Percentiles rank a stretch among this genome's conserved stretches.
phyloP scores from a whole-genome alignment of 2,329 filamentous ascomycete genomes.

The Aaosphaeria pasadenensis region DNA sequence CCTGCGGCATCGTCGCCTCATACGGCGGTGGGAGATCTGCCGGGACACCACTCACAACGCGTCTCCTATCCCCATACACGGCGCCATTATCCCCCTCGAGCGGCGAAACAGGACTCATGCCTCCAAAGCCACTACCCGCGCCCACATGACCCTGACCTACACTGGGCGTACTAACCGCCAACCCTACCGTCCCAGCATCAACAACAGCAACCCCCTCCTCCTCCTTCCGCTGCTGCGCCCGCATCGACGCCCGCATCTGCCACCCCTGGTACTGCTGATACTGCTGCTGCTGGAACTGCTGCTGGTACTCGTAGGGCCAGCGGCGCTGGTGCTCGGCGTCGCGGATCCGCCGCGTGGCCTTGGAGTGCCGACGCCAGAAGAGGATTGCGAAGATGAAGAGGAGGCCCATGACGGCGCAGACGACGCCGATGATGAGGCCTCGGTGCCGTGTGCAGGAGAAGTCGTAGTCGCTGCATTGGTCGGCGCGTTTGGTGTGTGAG shows the following conservation, averaged over 20 bases:
- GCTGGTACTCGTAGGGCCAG: neutral
- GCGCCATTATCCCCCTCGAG: too few species aligned
- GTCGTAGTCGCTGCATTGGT: neutral
- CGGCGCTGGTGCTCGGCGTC: neutral
- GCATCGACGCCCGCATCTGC: too few species aligned
- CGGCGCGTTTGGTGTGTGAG: neutral
- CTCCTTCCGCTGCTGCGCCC: too few species aligned
- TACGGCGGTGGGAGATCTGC: neutral
- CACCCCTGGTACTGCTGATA: neutral
- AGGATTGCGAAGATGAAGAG: neutral
- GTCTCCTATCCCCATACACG: too few species aligned
- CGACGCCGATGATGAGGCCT: neutral
- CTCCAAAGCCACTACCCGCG: too few species aligned
- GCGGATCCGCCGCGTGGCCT: neutral
- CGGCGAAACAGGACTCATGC: too few species aligned
- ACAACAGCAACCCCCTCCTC: too few species aligned
- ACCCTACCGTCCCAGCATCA: too few species aligned
- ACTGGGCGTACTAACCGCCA: too few species aligned
- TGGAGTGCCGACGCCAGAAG: neutral
- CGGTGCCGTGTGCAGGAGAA: neutral
- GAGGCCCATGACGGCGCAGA: neutral
- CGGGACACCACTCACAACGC: neutral
- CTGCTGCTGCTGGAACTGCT: neutral
- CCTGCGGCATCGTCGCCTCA: neutral
- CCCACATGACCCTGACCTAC: too few species aligned